Conservation (phyloP, 139 green algal species). For the Zygnema circumcarinatum region DNA sequence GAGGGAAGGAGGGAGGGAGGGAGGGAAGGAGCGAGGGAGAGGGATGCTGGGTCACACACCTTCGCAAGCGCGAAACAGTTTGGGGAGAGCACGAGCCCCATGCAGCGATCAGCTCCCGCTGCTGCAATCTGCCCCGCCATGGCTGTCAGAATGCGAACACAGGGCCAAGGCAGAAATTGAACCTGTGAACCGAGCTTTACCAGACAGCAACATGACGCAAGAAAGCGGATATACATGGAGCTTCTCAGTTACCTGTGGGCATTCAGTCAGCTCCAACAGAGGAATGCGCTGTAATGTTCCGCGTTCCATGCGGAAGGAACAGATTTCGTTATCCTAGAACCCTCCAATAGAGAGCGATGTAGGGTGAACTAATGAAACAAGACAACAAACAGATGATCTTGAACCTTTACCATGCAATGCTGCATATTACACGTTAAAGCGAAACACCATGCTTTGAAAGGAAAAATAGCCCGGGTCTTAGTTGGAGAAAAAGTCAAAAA, state of each 20-base stretch:
- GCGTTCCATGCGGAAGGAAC: neutral
- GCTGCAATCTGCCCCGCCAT: neutral
- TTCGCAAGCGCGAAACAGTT: neutral
- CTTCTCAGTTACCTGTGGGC: neutral
- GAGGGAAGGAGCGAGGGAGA: neutral
- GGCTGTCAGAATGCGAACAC: neutral
- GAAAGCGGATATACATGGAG: neutral
- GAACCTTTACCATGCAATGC: neutral
- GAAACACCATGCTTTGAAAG: neutral
- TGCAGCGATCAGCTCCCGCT: neutral
- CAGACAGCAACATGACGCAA: neutral
- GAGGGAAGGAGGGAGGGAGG: neutral
- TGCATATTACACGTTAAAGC: neutral
- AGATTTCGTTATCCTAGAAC: neutral
- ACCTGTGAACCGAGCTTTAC: neutral
- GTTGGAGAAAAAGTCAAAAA: conserved; percentile 20
- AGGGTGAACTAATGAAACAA: neutral
- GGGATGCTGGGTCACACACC: neutral
- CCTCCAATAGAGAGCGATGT: neutral
- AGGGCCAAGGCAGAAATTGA: neutral
- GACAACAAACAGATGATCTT: too few relatives aligned
- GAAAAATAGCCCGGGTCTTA: conserved; percentile 3
- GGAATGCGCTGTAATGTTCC: neutral
- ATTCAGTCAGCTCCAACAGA: neutral
- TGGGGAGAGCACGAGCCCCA: neutral